A percentile compares a stretch with the other conserved stretches of the same genome.
Conservation (phyloP, 2,329 filamentous ascomycete genomes). For the Acrodontium crateriforme region DNA sequence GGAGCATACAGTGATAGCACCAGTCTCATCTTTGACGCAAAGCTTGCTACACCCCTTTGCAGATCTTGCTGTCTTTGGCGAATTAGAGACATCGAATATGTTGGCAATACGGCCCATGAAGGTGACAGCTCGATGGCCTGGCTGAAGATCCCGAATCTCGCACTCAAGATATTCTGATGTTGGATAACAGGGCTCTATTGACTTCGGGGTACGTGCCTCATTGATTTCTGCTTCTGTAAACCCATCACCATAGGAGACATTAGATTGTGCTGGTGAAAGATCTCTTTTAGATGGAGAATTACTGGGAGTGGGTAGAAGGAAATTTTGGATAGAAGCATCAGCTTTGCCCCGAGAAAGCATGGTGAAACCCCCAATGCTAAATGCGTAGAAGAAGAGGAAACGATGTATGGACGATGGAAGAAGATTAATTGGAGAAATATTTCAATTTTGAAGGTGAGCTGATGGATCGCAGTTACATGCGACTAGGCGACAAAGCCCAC, state of each 20-base stretch:
- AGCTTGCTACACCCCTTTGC: conserved; percentile 41
- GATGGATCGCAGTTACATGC: too few species aligned
- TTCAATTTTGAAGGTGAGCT: too few species aligned
- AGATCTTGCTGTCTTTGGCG: conserved; percentile 28
- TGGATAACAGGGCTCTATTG: conserved; percentile 32
- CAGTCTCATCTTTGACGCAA: conserved; percentile 43
- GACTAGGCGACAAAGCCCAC: too few species aligned
- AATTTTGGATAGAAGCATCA: conserved; percentile 26
- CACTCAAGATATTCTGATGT: conserved; percentile 31
- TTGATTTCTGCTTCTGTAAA: conserved; percentile 37
- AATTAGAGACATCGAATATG: conserved; percentile 32
- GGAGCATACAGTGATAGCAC: conserved; percentile 36
- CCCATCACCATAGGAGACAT: conserved; percentile 30
- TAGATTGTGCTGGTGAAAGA: background rate
- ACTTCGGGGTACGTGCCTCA: conserved; percentile 11
- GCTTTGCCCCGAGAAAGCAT: too few species aligned
- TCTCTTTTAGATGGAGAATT: conserved; percentile 12
- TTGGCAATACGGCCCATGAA: conserved; percentile 45
- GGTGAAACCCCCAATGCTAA: conserved; percentile 6
- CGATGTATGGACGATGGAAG: too few species aligned
- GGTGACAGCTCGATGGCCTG: conserved; percentile 36
- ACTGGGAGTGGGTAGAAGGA: conserved; percentile 22
- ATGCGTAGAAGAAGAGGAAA: background rate
- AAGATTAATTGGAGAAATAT: too few species aligned
- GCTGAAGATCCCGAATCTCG: conserved; percentile 34